Base-by-base conservation (phyloP, 2,329 filamentous ascomycete genomes). In the Ophiostoma populinum region DNA sequence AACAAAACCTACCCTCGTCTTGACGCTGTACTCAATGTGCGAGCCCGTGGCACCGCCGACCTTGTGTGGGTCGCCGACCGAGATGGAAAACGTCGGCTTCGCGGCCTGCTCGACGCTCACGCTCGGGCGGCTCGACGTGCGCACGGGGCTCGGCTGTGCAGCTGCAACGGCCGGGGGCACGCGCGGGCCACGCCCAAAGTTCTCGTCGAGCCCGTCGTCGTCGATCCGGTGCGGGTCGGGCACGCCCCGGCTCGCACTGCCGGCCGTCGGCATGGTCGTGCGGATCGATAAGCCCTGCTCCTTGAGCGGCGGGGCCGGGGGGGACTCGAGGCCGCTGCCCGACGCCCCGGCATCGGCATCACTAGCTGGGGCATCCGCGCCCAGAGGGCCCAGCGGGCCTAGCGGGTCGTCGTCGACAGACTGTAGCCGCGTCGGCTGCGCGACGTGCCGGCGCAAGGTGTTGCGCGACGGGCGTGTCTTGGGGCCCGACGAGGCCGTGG, bases 1-100 rank as follows among this genome's bases (percentile, higher is more conserved):
- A 22, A 31, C 16, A 26, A 22, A 34, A 39, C 54, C 41, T 65
- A 90, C 82, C 73, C 80, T 90, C 39, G 90, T 98, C 49, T 80
- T 71, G 44, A 98, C 90, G 48, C 83, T 83, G 58, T 98, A 98
- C 32, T 95, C 90, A 44, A 93, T 98, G 55, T 98, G 90, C 43
- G 86, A 93, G 55, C 81, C 93, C 7, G 90, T 94, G 53, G 95
- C 57, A 56, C 95, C 90, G 40, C 90, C 90, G 45, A 98, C 87
- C 61, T 95, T 98, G 58, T 94, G 86, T 37, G 90, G 90, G 57
- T 98, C 90, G 39, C 90, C 90, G 16, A 98, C 90, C 3, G 69
- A 75, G 48, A 98, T 95, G 33, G 81, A 63, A 56, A 95, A 98
- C 27, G 64, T 79, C 5, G 90, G 90, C 57, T 93, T 92, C 20